Percentiles rank a stretch among this genome's conserved stretches.
phyloP scores from a whole-genome alignment of 305 asterid genomes.

The Rubia balearica region DNA sequence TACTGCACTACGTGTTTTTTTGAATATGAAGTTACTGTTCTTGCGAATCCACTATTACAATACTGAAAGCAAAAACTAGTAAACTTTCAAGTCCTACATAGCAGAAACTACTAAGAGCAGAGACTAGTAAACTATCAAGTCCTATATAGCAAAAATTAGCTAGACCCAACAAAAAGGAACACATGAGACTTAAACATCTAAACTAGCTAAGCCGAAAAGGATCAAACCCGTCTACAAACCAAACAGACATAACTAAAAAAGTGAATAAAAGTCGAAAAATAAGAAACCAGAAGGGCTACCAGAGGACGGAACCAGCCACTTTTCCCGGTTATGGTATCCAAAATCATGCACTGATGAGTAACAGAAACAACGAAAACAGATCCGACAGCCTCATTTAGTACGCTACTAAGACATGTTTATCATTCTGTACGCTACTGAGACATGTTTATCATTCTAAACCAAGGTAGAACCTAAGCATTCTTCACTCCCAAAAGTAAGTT shows the following conservation, averaged over 20 bases:
- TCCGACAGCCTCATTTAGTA: background rate
- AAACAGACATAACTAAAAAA: background rate
- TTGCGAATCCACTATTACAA: background rate
- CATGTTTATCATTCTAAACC: too few relatives aligned
- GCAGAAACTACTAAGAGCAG: background rate
- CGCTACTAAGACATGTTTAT: background rate
- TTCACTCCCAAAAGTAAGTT: background rate
- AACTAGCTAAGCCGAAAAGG: background rate
- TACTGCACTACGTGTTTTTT: too few relatives aligned
- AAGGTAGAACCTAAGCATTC: background rate
- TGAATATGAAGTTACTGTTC: background rate
- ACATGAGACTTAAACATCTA: background rate
- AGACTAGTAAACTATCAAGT: background rate
- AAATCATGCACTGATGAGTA: conserved; percentile 9
- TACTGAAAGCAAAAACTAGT: too few relatives aligned
- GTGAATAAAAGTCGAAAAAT: too few relatives aligned
- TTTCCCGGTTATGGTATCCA: background rate
- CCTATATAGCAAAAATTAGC: background rate
- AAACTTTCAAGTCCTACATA: too few relatives aligned
- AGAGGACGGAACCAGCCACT: background rate
- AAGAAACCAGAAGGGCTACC: background rate
- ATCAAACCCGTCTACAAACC: background rate
- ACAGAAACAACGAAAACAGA: background rate
- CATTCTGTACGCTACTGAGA: background rate
- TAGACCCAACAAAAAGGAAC: background rate